Evolutionary conservation across 768 basidiomycete genomes (phyloP).

Genomic region (Boletales sp.): DNA sequence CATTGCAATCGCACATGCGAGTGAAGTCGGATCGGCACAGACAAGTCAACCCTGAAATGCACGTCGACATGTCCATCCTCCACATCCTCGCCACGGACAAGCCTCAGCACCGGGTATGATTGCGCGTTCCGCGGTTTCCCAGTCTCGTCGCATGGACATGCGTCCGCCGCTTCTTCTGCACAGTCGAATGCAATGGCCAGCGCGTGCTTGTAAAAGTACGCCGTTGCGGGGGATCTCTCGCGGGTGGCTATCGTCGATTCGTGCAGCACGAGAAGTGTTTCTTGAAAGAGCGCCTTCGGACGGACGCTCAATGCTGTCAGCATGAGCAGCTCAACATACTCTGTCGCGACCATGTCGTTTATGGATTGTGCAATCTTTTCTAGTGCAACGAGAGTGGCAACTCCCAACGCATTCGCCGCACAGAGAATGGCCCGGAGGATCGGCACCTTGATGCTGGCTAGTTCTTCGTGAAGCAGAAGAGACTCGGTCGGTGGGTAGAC

Average conservation of each 20-base stretch:
- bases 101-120: constrained; percentile 30
- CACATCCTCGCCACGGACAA: constrained; percentile 19
- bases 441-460: constrained; percentile 19
- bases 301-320: constrained; percentile 50
- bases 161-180: constrained; percentile 63
- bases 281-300: constrained; percentile 49
- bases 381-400: constrained; percentile 55
- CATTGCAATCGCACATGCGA: constrained; percentile 64
- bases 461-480: constrained; percentile 31
- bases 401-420: constrained; percentile 50
- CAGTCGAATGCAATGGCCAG: constrained; percentile 59
- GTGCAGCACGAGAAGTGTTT: constrained; percentile 57
- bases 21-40: constrained; percentile 50
- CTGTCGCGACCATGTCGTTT: constrained; percentile 33
- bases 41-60: constrained; percentile 53
- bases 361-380: constrained; percentile 52
- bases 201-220: constrained; percentile 54
- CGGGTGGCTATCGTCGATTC: constrained; percentile 36
- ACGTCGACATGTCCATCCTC: constrained; percentile 42
- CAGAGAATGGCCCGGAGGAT: constrained; percentile 50
- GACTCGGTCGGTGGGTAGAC: constrained; percentile 41
- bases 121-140: constrained; percentile 46
- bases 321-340: constrained; percentile 54
- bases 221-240: constrained; percentile 21
- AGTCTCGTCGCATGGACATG: constrained; percentile 63